Base-by-base conservation (phyloP, 2,329 filamentous ascomycete species). In the Diaporthe capsici region DNA sequence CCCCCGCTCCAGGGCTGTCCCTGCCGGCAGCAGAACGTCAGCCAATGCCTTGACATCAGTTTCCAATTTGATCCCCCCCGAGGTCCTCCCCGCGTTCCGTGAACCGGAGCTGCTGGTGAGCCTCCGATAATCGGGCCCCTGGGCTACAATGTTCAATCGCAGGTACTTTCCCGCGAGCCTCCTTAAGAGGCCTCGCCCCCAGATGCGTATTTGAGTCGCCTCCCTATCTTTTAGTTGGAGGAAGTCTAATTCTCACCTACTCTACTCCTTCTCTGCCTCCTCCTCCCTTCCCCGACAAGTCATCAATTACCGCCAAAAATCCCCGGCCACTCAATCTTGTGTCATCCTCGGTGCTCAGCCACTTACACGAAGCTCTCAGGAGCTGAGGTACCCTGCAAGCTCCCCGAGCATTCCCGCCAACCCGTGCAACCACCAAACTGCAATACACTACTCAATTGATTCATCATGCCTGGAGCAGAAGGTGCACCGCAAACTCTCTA, bases 401-500 rank as follows among this genome's bases (percentile, higher is more conserved):
- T 53, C n/a, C 10, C 57, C 34, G 34, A 39, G 47, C 42, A 34
- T 47, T 42, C 39, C 51, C 67, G 44, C 20, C 28, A 39, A 20
- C 53, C 55, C 31, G 63, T 73, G 55, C 57, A 58, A 73, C 75
- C 20, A 51, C 34, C 70, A 75, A 49, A 44, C 13, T 68, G 61
- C 63, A n/a, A 51, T 13, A 37, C 28, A 44, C n/a, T 34, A 28
- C 44, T 20, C 63, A 65, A 60, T 47, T 42, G n/a, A 55, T 28
- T 71, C 73, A 88, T 92, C 84, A 97, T 98, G 95, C 95, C 95
- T 83, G 90, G 89, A 82, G 91, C 91, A 80, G 92, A 93, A 80
- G 88, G 89, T 84, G 90, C 89, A 79, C 95, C 94, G 73, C 93
- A 93, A 86, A 98, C 96, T 81, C 90, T 98, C 83, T 98, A 98